Evolutionary conservation across 1,139 yeast species (phyloP).

Genomic region (Geotrichum phurueaensis): DNA sequence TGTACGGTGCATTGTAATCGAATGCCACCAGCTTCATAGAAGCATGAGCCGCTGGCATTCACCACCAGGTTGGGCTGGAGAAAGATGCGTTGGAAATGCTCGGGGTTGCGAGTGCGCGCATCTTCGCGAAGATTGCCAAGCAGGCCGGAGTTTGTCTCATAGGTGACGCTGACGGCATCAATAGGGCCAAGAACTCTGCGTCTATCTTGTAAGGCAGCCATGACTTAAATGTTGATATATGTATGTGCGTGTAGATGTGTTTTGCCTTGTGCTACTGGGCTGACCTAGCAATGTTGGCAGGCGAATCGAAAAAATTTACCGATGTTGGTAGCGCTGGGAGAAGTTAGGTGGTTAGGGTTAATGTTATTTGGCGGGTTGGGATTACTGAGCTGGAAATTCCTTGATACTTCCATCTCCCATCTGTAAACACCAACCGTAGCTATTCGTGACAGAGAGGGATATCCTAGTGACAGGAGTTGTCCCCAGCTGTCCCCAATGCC

Average conservation of each 20-base stretch:
- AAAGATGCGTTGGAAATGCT: constrained; percentile 24
- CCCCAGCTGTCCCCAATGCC: background rate
- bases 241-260: background rate
- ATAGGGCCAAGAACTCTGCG: constrained; percentile 37
- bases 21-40: constrained; percentile 60
- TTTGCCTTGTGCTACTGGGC: background rate
- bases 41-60: constrained; percentile 80
- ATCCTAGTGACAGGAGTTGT: background rate
- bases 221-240: background rate
- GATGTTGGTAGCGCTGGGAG: background rate
- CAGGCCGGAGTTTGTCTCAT: constrained; percentile 11
- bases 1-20: constrained; percentile 67
- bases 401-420: too few species aligned
- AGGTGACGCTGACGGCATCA: constrained; percentile 29
- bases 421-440: background rate
- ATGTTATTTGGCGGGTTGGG: background rate
- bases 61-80: constrained; percentile 58
- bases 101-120: background rate
- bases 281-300: background rate
- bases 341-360: background rate
- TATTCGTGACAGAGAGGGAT: background rate
- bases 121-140: constrained; percentile 5
- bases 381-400: background rate
- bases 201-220: constrained; percentile 28
- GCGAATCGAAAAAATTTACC: background rate